Percentiles rank a stretch among this genome's conserved stretches.
Evolutionary conservation across 106 monocot species (phyloP).

Genomic region (Triglochin maritima): DNA sequence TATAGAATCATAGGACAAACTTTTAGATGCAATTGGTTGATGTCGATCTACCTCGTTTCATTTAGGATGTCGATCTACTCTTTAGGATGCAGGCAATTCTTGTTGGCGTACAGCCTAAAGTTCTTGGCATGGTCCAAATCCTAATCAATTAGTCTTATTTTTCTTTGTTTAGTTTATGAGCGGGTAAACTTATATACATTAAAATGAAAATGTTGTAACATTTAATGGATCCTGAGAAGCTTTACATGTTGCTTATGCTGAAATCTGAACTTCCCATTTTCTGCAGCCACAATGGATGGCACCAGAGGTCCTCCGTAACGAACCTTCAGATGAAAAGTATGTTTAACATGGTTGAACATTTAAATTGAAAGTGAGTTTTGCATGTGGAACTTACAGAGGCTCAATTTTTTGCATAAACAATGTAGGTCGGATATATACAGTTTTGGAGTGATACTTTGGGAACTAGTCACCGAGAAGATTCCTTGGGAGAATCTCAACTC

Average conservation of each 20-base stretch:
- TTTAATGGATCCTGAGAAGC: too few relatives aligned
- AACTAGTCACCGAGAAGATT: slow-evolving; percentile 94
- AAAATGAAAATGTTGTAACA: too few relatives aligned
- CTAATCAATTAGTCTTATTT: background rate
- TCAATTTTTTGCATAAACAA: background rate
- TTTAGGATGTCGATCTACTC: too few relatives aligned
- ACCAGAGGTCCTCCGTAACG: slow-evolving; percentile 97
- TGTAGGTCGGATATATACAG: slow-evolving; percentile 96
- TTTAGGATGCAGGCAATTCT: too few relatives aligned
- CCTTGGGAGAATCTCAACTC: slow-evolving; percentile 99
- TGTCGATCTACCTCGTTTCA: too few relatives aligned
- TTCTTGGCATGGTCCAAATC: too few relatives aligned
- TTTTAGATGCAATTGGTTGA: too few relatives aligned
- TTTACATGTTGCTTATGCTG: too few relatives aligned
- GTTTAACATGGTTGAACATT: slow-evolving; percentile 3
- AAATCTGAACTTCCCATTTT: background rate
- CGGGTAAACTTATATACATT: background rate
- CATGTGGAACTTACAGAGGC: too few relatives aligned
- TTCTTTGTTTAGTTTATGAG: background rate
- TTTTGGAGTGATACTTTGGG: slow-evolving; percentile 98
- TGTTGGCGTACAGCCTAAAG: too few relatives aligned
- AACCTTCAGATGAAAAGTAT: slow-evolving; percentile 94
- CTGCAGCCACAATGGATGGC: slow-evolving; percentile 99
- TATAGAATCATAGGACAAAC: too few relatives aligned
- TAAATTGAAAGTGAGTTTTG: too few relatives aligned